A percentile compares a stretch with the other conserved stretches of the same genome.
Evolutionary conservation across 148 eudicot species (phyloP).

Genomic region (Hydrangea macrophylla): DNA sequence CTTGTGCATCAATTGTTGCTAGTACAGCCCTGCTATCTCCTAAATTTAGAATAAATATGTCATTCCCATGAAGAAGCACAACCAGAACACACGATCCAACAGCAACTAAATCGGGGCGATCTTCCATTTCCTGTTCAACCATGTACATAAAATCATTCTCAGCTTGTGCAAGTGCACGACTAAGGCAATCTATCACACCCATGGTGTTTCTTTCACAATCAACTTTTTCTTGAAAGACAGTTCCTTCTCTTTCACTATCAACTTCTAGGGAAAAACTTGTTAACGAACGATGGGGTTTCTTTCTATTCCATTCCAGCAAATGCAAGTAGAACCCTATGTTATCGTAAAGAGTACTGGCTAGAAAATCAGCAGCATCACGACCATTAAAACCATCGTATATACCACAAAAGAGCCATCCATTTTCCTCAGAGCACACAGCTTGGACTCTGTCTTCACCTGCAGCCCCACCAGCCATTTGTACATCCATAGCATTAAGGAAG

Average conservation of each 20-base stretch:
- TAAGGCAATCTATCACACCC: conserved; percentile 72
- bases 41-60: conserved; percentile 69
- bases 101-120: conserved; percentile 91
- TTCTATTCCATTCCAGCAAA: conserved; percentile 51
- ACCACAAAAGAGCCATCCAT: conserved; percentile 90
- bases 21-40: conserved; percentile 94
- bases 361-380: conserved; percentile 93
- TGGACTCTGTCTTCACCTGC: conserved; percentile 97
- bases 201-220: conserved; percentile 38
- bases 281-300: conserved; percentile 21
- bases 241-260: too few relatives aligned
- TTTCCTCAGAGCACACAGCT: conserved; percentile 94
- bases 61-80: conserved; percentile 69
- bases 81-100: conserved; percentile 89
- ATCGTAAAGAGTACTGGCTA: conserved; percentile 86
- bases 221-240: conserved; percentile 7
- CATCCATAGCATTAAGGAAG: conserved; percentile 74
- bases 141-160: conserved; percentile 80
- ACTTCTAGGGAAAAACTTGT: conserved; percentile 19
- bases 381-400: conserved; percentile 98
- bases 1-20: conserved; percentile 47
- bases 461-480: conserved; percentile 97
- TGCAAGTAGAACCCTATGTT: conserved; percentile 68
- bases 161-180: conserved; percentile 70
- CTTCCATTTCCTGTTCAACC: conserved; percentile 98